Conservation (phyloP, 225 moss, liverwort and hornwort genomes). For the Anthoceros angustus region DNA sequence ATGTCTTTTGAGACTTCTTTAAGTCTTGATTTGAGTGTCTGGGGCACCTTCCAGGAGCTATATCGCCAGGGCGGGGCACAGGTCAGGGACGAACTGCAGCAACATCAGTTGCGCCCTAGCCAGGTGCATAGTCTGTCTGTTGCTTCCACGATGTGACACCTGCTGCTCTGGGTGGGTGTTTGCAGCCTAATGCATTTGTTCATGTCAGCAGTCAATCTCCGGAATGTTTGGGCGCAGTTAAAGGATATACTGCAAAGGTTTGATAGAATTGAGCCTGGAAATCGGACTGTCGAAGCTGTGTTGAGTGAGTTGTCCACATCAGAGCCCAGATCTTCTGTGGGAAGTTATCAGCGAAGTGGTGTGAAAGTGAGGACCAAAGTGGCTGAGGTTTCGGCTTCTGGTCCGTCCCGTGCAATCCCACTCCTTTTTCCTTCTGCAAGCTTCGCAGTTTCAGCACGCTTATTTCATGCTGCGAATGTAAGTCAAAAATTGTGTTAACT, state of each 20-base stretch:
- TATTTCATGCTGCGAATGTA: neutral
- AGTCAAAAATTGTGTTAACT: neutral
- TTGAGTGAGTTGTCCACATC: conserved; percentile 7
- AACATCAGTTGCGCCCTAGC: conserved; percentile 62
- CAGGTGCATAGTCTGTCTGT: conserved; percentile 22
- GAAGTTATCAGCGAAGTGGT: neutral
- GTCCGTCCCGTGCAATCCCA: too few species aligned
- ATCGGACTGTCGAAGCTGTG: conserved; percentile 26
- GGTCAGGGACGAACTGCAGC: conserved; percentile 71
- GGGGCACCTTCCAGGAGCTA: conserved; percentile 48
- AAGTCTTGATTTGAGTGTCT: neutral
- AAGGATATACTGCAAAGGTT: conserved; percentile 68
- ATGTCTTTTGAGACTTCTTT: neutral
- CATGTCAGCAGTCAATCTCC: neutral
- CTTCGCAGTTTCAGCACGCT: neutral
- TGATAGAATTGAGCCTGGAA: conserved; percentile 66
- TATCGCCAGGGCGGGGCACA: conserved; percentile 81
- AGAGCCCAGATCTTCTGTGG: neutral
- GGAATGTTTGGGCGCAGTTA: conserved; percentile 24
- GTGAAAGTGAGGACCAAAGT: neutral
- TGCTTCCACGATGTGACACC: neutral
- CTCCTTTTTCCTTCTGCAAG: neutral
- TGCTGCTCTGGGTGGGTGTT: neutral
- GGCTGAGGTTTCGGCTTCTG: neutral
- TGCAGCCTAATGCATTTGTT: neutral